Evolutionary conservation across 78 protist genomes (phyloP).

Genomic region (Paratrimastix pyriformis): DNA sequence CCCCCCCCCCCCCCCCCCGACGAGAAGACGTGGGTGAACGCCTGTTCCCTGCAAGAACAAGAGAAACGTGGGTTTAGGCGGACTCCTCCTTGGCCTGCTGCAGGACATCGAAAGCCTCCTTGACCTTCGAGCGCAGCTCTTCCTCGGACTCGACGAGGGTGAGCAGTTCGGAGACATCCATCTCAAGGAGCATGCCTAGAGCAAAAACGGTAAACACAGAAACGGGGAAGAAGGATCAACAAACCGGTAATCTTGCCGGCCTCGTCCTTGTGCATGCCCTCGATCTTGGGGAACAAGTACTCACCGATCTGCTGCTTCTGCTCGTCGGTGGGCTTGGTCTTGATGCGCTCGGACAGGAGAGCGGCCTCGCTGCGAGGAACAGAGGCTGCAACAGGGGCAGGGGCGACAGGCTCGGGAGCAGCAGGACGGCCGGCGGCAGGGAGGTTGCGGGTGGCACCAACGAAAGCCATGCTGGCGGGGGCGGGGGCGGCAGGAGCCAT

Average conservation of each 20-base stretch:
- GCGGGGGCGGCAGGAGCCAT: background rate
- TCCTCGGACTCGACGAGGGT: conserved; percentile 50
- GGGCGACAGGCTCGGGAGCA: conserved; percentile 11
- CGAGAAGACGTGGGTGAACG: no score
- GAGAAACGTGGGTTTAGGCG: no score
- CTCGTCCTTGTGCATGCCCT: conserved; percentile 20
- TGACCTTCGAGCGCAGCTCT: conserved; percentile 43
- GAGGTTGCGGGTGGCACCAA: no score
- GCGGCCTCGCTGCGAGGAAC: no score
- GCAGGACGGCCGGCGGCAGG: no score
- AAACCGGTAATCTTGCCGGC: conserved; percentile 87
- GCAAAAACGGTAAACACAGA: no score
- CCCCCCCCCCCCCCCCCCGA: no score
- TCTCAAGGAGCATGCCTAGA: conserved; percentile 81
- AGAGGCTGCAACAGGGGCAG: conserved; percentile 14
- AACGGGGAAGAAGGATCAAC: background rate
- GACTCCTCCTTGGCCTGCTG: conserved; percentile 27
- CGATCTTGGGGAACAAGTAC: conserved; percentile 64
- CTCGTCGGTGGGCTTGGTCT: conserved; percentile 33
- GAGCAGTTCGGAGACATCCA: conserved; percentile 71
- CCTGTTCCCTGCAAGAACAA: no score
- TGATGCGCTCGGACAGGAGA: no score
- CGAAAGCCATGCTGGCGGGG: background rate
- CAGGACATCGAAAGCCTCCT: conserved; percentile 64
- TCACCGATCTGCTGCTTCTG: conserved; percentile 67